Conservation (phyloP, 1,284 basidiomycete species). For the Hortiboletus rubellus region DNA sequence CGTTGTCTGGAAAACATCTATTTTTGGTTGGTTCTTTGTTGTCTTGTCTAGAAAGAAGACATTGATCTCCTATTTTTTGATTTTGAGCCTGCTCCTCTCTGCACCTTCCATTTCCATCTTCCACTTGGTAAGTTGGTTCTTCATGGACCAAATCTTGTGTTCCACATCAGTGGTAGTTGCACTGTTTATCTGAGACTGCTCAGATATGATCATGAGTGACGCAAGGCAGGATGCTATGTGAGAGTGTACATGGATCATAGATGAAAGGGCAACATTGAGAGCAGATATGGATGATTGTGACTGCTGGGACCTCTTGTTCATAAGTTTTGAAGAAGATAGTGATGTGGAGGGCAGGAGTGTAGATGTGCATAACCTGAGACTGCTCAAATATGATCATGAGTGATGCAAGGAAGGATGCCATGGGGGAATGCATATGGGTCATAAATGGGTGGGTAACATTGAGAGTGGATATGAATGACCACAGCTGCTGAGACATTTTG, state of each 20-base stretch:
- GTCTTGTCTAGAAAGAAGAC: too few species aligned
- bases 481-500: too few species aligned
- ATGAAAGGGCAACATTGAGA: slow-evolving; percentile 26
- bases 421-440: too few species aligned
- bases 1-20: too few species aligned
- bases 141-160: slow-evolving; percentile 75
- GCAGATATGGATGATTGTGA: slow-evolving; percentile 33
- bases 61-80: slow-evolving; percentile 78
- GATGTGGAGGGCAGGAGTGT: slow-evolving; percentile 19
- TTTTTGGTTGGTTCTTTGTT: too few species aligned
- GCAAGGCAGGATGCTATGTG: slow-evolving; percentile 69
- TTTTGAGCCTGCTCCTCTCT: slow-evolving; percentile 68
- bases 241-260: slow-evolving; percentile 66
- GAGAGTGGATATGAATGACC: too few species aligned
- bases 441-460: too few species aligned
- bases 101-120: slow-evolving; percentile 77
- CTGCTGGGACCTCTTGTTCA: slow-evolving; percentile 20
- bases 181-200: slow-evolving; percentile 83
- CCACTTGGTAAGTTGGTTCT: slow-evolving; percentile 78
- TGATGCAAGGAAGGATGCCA: too few species aligned
- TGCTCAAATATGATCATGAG: too few species aligned
- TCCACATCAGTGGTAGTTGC: slow-evolving; percentile 80
- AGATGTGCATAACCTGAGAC: too few species aligned
- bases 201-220: slow-evolving; percentile 76
- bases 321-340: slow-evolving; percentile 26